Percentiles rank a stretch among this genome's conserved stretches.
Evolutionary conservation across 2,329 filamentous ascomycete species (phyloP).

Genomic region (Fusarium tanahbumbuense): DNA sequence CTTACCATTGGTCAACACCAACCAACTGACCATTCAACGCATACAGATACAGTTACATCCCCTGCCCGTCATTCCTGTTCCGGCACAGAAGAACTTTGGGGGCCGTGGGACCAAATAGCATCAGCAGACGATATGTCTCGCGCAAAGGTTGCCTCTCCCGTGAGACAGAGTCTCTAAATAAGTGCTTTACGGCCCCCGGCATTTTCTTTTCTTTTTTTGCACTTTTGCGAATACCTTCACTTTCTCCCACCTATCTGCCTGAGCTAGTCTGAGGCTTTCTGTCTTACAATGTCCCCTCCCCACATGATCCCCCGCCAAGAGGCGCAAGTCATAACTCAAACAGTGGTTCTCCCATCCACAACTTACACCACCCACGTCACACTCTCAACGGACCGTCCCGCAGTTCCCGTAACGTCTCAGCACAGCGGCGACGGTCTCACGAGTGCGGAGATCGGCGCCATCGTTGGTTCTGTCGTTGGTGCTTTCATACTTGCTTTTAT

Average conservation of each 20-base stretch:
- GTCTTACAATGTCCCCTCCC: slow-evolving; percentile 22
- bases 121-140: slow-evolving; percentile 40
- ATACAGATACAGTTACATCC: slow-evolving; percentile 34
- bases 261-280: background rate
- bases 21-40: slow-evolving; percentile 30
- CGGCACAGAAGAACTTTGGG: slow-evolving; percentile 23
- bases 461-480: slow-evolving; percentile 55
- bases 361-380: slow-evolving; percentile 55
- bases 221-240: slow-evolving; percentile 40
- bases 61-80: slow-evolving; percentile 10
- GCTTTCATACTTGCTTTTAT: slow-evolving; percentile 52
- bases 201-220: slow-evolving; percentile 17
- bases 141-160: slow-evolving; percentile 36
- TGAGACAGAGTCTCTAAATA: slow-evolving; percentile 40
- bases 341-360: slow-evolving; percentile 49
- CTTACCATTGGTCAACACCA: slow-evolving; percentile 28
- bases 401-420: slow-evolving; percentile 19
- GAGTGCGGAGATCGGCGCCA: slow-evolving; percentile 55
- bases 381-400: slow-evolving; percentile 31
- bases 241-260: background rate
- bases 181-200: slow-evolving; percentile 20
- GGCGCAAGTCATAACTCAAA: slow-evolving; percentile 53
- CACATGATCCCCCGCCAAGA: slow-evolving; percentile 43
- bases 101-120: slow-evolving; percentile 19
- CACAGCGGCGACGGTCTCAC: slow-evolving; percentile 46